Base-by-base conservation (phyloP, 139 green algal genomes). In the Diplosphaera chodatii region DNA sequence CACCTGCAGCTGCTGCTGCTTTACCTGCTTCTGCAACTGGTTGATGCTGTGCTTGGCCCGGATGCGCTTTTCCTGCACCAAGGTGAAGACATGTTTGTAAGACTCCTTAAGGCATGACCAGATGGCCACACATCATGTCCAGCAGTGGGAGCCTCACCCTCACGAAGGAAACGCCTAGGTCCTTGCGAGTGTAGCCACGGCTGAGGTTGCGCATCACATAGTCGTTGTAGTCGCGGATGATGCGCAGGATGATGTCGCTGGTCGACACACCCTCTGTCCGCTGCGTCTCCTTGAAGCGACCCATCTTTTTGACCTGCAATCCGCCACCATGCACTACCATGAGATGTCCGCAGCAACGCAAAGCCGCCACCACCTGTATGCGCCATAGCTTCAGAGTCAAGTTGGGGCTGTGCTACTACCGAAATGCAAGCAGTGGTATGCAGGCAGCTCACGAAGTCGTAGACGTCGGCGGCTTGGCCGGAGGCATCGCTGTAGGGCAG, bases 181-280 rank as follows among this genome's bases (percentile, higher is more conserved):
- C 89, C 70, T 93, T 87, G 37, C 89, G 76, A 1, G 77, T 83
- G 83, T 97, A 97, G 18, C 92, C 92, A 16, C 91, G 79, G 23
- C 69, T 77, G 33, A 97, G 82, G 79, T 97, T 97, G 70, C 92
- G 85, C 80, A 97, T 78, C 66, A 97, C 90, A 68, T 95, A 97
- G 31, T 94, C 85, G 69, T 97, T 96, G 82, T 97, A 97, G 77
- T 96, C 78, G 56, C 82, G 82, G 68, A 97, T 81, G 66, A 97
- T 92, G 65, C 92, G 89, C 72, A 97, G 80, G 72, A 97, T 97
- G 74, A 97, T 77, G 83, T 97, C 92, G 20, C 83, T 90, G 15
- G 92, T 97, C 32, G 85, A 94, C 13, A 97, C 82, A 30, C 92
- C 92, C 20, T 97, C 90, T 8, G 92, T 97, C 40, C 92, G 85